Base-by-base conservation (phyloP, 768 basidiomycete genomes). In the Amanita fuliginea region DNA sequence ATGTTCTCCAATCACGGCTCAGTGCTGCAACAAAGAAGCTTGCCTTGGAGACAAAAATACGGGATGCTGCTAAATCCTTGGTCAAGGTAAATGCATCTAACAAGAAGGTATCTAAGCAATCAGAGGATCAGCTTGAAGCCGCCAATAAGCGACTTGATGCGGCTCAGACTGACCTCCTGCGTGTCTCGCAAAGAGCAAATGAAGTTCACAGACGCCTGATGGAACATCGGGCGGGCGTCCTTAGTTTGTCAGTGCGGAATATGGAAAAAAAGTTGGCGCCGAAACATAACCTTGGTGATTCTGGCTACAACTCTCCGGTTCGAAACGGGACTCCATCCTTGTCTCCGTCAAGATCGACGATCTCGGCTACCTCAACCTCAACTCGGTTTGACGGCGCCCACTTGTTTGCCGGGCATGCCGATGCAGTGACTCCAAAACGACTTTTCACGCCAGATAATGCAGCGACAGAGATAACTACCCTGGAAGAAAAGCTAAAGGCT, bases 201-300 rank as follows among this genome's bases (percentile, higher is more conserved):
- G 84, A 86, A 41, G 68, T 87, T 6, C 67, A 77, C 49, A 75
- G 72, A 47, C 74, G 70, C 47, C 66, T 94, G 7, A 74, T 91
- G 49, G 85, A 89, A 61, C 91, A 93, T 60, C 81, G 87, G 13
- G 83, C 91, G 0, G 86, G 79, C 1, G 87, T 93, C 1, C 78
- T 94, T 11, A 82, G 83, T 32, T 70, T 77, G 51, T 80, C 83
- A 2, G 73, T 91, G 13, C 75, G 80, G 39, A 75, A 65, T 54
- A 73, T 86, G 65, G 87, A 89, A 65, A 74, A 73, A 59, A 78
- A 72, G 57, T 60, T 55, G 6, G 63, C 56, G 35, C 51, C 50
- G 28, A 67, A 65, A 35, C 64, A 64, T 16, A 59, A 60, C 1
- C 47, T 63, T 19, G 70, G 75, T 41, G 73, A 77, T 46, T 80